phyloP scores from a whole-genome alignment of 306 rosid genomes.

The Inga laurina region DNA sequence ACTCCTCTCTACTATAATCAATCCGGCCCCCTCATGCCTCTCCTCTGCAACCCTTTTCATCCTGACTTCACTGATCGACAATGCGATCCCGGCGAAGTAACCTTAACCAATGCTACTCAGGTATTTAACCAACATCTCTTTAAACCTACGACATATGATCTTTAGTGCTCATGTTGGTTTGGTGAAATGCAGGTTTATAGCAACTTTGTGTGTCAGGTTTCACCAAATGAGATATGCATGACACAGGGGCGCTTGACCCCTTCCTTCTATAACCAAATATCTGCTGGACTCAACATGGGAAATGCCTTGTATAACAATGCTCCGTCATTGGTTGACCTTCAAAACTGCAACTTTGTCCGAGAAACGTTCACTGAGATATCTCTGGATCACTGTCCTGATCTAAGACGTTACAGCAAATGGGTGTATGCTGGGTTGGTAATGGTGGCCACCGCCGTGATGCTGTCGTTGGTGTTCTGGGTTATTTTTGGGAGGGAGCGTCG shows the following conservation, averaged over 20 bases:
- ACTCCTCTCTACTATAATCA: conserved; percentile 69
- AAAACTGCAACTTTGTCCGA: conserved; percentile 80
- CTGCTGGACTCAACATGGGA: conserved; percentile 60
- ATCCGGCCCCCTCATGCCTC: conserved; percentile 74
- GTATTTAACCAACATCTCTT: conserved; percentile 32
- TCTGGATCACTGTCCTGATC: conserved; percentile 65
- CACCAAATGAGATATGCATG: conserved; percentile 51
- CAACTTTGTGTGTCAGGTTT: conserved; percentile 59
- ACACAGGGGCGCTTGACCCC: conserved; percentile 83
- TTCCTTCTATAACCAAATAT: conserved; percentile 53
- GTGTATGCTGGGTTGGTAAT: conserved; percentile 71
- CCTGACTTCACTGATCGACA: conserved; percentile 51
- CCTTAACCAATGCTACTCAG: conserved; percentile 54
- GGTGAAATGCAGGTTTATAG: conserved; percentile 64
- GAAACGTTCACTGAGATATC: conserved; percentile 57
- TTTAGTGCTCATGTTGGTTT: neutral
- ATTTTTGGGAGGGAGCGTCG: conserved; percentile 80
- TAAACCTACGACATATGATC: neutral
- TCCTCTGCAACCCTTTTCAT: conserved; percentile 74
- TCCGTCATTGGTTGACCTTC: conserved; percentile 62
- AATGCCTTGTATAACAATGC: conserved; percentile 57
- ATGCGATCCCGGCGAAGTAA: conserved; percentile 60
- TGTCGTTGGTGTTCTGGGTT: conserved; percentile 84
- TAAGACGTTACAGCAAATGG: conserved; percentile 52
- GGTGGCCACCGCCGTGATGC: conserved; percentile 75